These are phyloP conservation scores for Acanthamoeba castellanii DNA, from an alignment of 208 protist species.

Conservation along the genomic window DNA sequence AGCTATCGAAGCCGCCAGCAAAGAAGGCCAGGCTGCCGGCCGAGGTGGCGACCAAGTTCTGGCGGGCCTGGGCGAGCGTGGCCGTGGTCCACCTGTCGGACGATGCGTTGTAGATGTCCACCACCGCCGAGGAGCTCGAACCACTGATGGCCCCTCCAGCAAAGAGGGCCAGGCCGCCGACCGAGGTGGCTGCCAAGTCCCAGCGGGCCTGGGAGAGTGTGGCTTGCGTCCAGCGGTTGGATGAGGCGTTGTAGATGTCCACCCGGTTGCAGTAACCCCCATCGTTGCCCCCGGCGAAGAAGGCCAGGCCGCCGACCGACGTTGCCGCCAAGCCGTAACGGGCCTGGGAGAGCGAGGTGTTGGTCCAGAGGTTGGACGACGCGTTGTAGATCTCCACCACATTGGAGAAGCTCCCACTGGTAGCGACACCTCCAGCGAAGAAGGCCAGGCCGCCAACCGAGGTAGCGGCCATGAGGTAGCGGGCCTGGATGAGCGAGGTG, in stretches of 20 bases:
- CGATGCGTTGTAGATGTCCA: background rate
- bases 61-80: background rate
- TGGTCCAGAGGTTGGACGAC: background rate
- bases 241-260: background rate
- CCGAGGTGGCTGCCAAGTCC: background rate
- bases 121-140: background rate
- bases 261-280: background rate
- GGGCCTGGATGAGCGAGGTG: background rate
- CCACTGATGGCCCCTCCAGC: background rate
- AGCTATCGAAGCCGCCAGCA: background rate
- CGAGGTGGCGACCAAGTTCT: background rate
- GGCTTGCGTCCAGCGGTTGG: background rate
- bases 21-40: background rate
- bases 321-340: background rate
- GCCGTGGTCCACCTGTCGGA: background rate
- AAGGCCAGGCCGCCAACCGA: background rate
- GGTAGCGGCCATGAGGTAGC: background rate
- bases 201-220: background rate
- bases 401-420: background rate
- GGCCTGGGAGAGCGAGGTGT: too few species aligned
- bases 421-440: background rate
- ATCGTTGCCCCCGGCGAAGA: background rate
- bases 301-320: background rate
- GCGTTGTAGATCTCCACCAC: constrained; percentile 27
- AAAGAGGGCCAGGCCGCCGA: background rate